Conservation (phyloP, 305 asterid species). For the Caryopteris hybrid region DNA sequence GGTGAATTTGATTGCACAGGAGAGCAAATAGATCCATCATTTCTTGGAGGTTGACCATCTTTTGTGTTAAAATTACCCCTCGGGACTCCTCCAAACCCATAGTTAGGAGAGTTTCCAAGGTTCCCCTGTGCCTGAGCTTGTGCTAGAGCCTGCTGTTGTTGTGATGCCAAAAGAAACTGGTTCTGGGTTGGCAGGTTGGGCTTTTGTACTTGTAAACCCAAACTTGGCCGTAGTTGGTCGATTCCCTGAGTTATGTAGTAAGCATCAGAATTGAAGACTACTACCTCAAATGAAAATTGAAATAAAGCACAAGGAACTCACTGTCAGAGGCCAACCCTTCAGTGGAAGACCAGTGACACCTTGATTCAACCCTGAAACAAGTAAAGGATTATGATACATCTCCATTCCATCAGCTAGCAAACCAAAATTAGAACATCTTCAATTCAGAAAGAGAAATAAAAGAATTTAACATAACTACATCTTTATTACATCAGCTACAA, state of each 20-base stretch:
- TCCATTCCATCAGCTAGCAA: neutral
- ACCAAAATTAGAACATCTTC: neutral
- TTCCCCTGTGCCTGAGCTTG: slow-evolving; percentile 93
- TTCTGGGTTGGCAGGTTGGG: slow-evolving; percentile 74
- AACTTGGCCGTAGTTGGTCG: slow-evolving; percentile 77
- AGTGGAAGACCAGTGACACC: slow-evolving; percentile 88
- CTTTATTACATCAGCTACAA: neutral
- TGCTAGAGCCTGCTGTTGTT: slow-evolving; percentile 92
- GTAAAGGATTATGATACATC: slow-evolving; percentile 9
- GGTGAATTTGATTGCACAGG: slow-evolving; percentile 94
- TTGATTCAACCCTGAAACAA: slow-evolving; percentile 73
- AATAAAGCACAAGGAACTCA: slow-evolving; percentile 44
- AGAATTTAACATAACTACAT: neutral
- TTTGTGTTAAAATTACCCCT: slow-evolving; percentile 72
- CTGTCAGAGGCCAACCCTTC: slow-evolving; percentile 99
- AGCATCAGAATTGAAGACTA: slow-evolving; percentile 18
- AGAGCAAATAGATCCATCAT: slow-evolving; percentile 95
- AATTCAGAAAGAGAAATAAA: slow-evolving; percentile 11
- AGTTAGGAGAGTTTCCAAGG: slow-evolving; percentile 70
- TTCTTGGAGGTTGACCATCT: slow-evolving; percentile 89
- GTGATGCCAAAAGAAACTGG: slow-evolving; percentile 84
- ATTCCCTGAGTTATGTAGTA: slow-evolving; percentile 58
- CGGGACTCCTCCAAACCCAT: slow-evolving; percentile 82
- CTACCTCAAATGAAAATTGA: slow-evolving; percentile 5
- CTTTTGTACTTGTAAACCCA: slow-evolving; percentile 94